phyloP scores from a whole-genome alignment of 2,329 filamentous ascomycete genomes.

The Aspergillus costaricaensis region DNA sequence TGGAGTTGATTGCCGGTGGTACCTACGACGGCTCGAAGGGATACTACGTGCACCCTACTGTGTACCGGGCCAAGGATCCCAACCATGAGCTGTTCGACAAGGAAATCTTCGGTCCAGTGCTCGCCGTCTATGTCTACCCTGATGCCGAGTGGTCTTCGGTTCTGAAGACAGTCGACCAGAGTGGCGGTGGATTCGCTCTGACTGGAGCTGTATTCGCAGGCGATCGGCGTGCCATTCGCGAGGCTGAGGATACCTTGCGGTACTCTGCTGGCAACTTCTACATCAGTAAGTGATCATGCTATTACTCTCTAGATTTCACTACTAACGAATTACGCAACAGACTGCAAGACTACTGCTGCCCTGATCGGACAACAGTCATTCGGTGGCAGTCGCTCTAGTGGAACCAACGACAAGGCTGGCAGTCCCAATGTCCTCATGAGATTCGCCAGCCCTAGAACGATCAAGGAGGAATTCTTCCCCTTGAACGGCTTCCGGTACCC shows the following conservation, averaged over 20 bases:
- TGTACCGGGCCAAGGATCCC: constrained; percentile 72
- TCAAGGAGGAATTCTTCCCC: constrained; percentile 72
- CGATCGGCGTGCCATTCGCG: constrained; percentile 37
- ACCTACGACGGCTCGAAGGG: constrained; percentile 73
- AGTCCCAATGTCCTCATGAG: constrained; percentile 61
- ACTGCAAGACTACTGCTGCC: constrained; percentile 62
- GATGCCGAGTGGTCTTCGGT: constrained; percentile 64
- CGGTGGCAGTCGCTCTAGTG: constrained; percentile 67
- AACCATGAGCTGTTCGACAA: constrained; percentile 70
- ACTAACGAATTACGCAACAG: constrained; percentile 13
- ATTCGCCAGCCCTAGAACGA: constrained; percentile 64
- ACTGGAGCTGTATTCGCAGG: constrained; percentile 44
- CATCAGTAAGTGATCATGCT: constrained; percentile 33
- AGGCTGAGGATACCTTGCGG: constrained; percentile 40
- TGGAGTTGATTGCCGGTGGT: constrained; percentile 72
- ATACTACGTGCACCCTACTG: constrained; percentile 77
- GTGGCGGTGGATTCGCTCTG: constrained; percentile 38
- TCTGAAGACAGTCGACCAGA: constrained; percentile 48
- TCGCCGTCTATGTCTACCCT: constrained; percentile 74
- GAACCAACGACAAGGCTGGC: constrained; percentile 73
- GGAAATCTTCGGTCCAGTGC: constrained; percentile 78
- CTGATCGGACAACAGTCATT: constrained; percentile 74
- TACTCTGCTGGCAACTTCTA: constrained; percentile 45
- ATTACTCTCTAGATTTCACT: background rate
- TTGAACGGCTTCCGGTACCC: constrained; percentile 65